Evolutionary conservation across 164 flowering plant genomes (phyloP).

Genomic region (Saururus chinensis): DNA sequence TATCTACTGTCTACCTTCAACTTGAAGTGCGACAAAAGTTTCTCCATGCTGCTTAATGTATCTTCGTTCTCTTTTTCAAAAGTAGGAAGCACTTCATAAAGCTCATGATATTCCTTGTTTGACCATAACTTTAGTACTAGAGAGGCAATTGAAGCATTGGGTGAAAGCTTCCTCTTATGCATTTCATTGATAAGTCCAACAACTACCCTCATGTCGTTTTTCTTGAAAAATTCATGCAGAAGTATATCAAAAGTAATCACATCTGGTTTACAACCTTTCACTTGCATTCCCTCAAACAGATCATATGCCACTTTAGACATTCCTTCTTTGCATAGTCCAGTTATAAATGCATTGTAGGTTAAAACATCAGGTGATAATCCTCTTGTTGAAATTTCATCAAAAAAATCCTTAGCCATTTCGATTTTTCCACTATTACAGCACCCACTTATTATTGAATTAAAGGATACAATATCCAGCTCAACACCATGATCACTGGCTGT

Average conservation of each 20-base stretch:
- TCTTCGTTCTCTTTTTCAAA: no score
- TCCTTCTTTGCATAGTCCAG: slow-evolving; percentile 44
- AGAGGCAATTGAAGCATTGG: slow-evolving; percentile 14
- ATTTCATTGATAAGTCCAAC: slow-evolving; percentile 52
- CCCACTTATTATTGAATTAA: no score
- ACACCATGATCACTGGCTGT: no score
- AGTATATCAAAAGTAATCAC: slow-evolving; percentile 65
- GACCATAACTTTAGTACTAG: no score
- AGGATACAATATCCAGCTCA: no score
- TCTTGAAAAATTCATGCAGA: slow-evolving; percentile 60
- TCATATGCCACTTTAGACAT: slow-evolving; percentile 41
- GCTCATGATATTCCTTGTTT: no score
- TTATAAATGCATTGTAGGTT: slow-evolving; percentile 49
- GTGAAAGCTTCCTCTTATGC: slow-evolving; percentile 82
- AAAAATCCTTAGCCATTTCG: slow-evolving; percentile 4
- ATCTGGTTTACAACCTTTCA: slow-evolving; percentile 48
- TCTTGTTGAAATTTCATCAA: slow-evolving; percentile 43
- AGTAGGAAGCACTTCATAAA: no score
- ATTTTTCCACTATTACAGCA: no score
- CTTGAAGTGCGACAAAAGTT: no score
- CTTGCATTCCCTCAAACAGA: slow-evolving; percentile 33
- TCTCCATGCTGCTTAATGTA: no score
- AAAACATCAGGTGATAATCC: slow-evolving; percentile 48
- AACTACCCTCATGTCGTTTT: slow-evolving; percentile 74
- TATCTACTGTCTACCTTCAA: no score